Conservation (phyloP, 768 basidiomycete genomes). For the Mycena kentingensis region DNA sequence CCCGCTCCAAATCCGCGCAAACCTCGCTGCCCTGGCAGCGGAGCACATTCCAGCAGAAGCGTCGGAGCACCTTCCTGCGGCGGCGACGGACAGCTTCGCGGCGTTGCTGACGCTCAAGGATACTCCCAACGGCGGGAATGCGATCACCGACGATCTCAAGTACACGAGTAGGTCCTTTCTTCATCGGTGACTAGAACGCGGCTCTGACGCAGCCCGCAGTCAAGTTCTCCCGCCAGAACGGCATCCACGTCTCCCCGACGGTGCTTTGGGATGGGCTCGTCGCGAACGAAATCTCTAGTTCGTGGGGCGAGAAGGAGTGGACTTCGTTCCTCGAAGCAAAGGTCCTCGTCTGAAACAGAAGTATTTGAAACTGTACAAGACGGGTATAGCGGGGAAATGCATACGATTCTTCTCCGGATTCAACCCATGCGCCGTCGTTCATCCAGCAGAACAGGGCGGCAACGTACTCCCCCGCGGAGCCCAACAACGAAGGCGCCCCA, state of each 20-base stretch:
- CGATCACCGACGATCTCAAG: constrained; percentile 83
- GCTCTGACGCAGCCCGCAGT: constrained; percentile 46
- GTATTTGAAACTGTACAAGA: too few relatives aligned
- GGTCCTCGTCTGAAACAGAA: constrained; percentile 46
- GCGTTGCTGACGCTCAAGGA: constrained; percentile 65
- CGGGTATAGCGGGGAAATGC: too few relatives aligned
- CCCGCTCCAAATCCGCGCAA: constrained; percentile 71
- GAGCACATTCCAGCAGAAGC: constrained; percentile 47
- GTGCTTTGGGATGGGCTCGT: constrained; percentile 76
- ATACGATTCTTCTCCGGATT: too few relatives aligned
- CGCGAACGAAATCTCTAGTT: constrained; percentile 72
- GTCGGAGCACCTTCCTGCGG: constrained; percentile 23
- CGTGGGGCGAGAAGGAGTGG: constrained; percentile 86
- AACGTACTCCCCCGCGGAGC: too few relatives aligned
- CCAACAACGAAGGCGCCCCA: too few relatives aligned
- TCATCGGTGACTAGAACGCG: not conserved
- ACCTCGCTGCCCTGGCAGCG: constrained; percentile 62
- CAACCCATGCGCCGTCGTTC: too few relatives aligned
- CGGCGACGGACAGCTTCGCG: constrained; percentile 55
- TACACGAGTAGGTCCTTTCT: constrained; percentile 66
- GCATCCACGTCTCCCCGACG: constrained; percentile 90
- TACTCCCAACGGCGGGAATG: constrained; percentile 77
- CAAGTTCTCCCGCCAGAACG: constrained; percentile 89
- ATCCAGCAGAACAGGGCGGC: too few relatives aligned
- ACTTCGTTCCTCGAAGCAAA: constrained; percentile 66